Conservation (phyloP, 2,329 filamentous ascomycete genomes). For the Stachybotrys chartarum region DNA sequence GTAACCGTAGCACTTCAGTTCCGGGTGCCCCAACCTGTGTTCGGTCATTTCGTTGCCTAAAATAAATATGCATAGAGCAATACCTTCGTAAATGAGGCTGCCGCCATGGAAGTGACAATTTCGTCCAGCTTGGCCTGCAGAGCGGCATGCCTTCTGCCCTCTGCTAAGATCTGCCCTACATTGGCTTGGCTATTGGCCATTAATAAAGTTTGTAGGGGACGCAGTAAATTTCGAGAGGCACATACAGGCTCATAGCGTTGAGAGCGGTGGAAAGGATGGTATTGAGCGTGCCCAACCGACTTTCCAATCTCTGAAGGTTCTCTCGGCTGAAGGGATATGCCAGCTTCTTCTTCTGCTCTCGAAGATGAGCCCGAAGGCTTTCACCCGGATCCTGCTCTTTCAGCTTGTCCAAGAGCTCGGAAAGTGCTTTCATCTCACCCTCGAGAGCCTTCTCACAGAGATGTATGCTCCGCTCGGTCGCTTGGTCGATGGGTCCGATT, state of each 20-base stretch:
- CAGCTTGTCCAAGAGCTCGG: neutral
- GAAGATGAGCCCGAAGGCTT: neutral
- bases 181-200: neutral
- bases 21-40: too few relatives aligned
- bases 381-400: neutral
- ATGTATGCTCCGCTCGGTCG: neutral
- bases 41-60: too few relatives aligned
- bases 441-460: neutral
- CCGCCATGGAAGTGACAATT: neutral
- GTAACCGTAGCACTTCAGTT: neutral
- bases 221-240: neutral
- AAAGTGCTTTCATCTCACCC: neutral
- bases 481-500: neutral
- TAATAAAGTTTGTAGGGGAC: neutral
- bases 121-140: neutral
- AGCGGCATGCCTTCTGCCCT: neutral
- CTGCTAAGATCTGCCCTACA: neutral
- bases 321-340: neutral
- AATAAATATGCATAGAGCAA: neutral
- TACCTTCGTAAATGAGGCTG: neutral
- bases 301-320: neutral
- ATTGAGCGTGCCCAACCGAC: neutral
- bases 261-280: neutral
- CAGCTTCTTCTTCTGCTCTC: neutral
- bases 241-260: neutral